These are phyloP conservation scores for Microdochium paspali DNA, from an alignment of 2,329 filamentous ascomycete species.

Conservation along the genomic window DNA sequence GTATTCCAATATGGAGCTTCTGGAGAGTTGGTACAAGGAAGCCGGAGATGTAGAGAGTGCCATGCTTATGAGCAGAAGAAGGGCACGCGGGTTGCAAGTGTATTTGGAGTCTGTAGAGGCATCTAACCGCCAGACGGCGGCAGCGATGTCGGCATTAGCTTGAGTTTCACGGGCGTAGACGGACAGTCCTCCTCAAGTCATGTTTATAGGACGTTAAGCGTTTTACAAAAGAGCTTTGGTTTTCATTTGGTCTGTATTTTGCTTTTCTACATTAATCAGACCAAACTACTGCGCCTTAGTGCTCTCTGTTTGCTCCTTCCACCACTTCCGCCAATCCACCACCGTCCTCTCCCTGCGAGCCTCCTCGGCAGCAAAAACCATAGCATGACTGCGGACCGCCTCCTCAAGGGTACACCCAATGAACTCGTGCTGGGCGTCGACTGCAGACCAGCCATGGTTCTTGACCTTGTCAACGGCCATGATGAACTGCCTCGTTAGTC, in stretches of 20 bases:
- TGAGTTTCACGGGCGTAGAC: too few relatives aligned
- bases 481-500: conserved; percentile 75
- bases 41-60: conserved; percentile 7
- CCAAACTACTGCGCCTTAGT: neutral
- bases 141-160: neutral
- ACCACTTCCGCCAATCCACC: conserved; percentile 70
- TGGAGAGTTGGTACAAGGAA: conserved; percentile 10
- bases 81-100: conserved; percentile 3
- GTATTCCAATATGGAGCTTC: conserved; percentile 9
- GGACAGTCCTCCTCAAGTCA: too few relatives aligned
- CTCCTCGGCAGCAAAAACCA: conserved; percentile 92
- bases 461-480: conserved; percentile 73
- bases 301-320: conserved; percentile 43
- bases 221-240: too few relatives aligned
- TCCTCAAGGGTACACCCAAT: conserved; percentile 83
- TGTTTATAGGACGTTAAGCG: too few relatives aligned
- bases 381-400: conserved; percentile 77
- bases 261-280: too few relatives aligned
- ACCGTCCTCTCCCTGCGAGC: conserved; percentile 62
- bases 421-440: conserved; percentile 62
- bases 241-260: too few relatives aligned
- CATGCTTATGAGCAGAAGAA: conserved; percentile 6
- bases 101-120: conserved; percentile 6
- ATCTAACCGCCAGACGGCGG: neutral
- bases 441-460: conserved; percentile 54